Evolutionary conservation across 768 basidiomycete genomes (phyloP), one percentile per base, ranked within the genome.

Genomic region (Fomitopsis pulvina): DNA sequence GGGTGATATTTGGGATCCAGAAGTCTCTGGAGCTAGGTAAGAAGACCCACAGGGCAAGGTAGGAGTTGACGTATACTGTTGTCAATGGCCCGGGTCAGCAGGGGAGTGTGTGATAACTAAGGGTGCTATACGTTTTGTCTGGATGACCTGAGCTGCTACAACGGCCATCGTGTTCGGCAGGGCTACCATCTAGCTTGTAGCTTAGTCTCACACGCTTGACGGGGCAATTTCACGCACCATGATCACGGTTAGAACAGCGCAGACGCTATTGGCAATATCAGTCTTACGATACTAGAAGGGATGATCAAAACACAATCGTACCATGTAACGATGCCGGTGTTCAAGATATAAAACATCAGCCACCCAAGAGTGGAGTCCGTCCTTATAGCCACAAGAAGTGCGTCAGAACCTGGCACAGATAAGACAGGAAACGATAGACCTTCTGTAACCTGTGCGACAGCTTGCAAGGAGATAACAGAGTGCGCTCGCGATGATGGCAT

Each of bases 1-100:
- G n/a, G 16, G 9, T 12, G 7, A 26, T 3, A 21, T 5, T n/a
- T n/a, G n/a, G n/a, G n/a, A n/a, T n/a, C n/a, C n/a, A 44, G 11
- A 16, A 11, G 37, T 5, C 2, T n/a, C 16, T 30, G 14, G 18
- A 20, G 10, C 9, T 16, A 16, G 12, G 5, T 10, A 20, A 5
- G 20, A 9, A 28, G 30, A 28, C 52, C 26, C 20, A 57, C 56
- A 57, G 51, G 14, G 56, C 56, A 28, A 57, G 29, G 38, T 49
- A 57, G 14, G 56, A 57, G 50, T 57, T 57, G 47, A 57, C 53
- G 50, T 57, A 57, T 30, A 57, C 56, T 57, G 34, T 5, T 37
- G 30, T 32, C 30, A 37, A 16, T 12, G 14, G 28, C 12, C 10
- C 1, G 8, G 18, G 20, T 25, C 26, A 39, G 14, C 20, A 37